Base-by-base conservation (phyloP, 2,329 filamentous ascomycete genomes). In the Arthrobotrys megalospora region DNA sequence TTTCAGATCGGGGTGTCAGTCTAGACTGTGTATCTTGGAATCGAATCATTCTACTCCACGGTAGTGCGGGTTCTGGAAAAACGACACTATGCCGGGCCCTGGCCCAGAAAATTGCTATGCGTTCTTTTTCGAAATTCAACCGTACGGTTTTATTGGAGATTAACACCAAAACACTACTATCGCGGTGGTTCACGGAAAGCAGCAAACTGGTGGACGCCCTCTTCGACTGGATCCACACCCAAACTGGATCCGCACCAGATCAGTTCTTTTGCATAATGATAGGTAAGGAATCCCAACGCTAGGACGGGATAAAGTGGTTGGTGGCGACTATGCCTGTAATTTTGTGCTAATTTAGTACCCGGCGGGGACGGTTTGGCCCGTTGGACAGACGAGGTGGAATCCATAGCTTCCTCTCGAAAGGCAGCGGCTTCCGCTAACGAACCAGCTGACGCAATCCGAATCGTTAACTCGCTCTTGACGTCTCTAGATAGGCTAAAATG, bases 21-120 rank as follows among this genome's bases (percentile, higher is more conserved):
- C 70, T 81, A 36, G 80, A 81, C 67, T 80, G 67, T 28, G 77
- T 82, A 38, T 79, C 80, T 32, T 82, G 79, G 72, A 82, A 82
- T 41, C 77, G 80, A 38, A 67, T 79, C 11, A 79, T 82, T 32
- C 69, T 82, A 1, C 73, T 82, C 19, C 76, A 82, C 76, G 81
- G 81, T 1, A 73, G 80, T 47, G 80, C 81, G 34, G 81, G 81
- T 10, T 81, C 79, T 41, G 81, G 81, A 3, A 82, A 82, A 77
- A 82, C 81, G 6, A 80, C 79, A 38, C 73, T 82, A 11, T 81
- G 73, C n/a, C 50, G 80, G 16, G 80, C 81, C 34, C 70, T 82
- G 16, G 81, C 81, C 24, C 81, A 82, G 41, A 82, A 82, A 53
- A 68, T 82, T n/a, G 80, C 81, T 14, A 81, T 82, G 48, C 77